These are phyloP conservation scores for Halenospora varia DNA, from an alignment of 495 filamentous ascomycete genomes.

Conservation along the genomic window DNA sequence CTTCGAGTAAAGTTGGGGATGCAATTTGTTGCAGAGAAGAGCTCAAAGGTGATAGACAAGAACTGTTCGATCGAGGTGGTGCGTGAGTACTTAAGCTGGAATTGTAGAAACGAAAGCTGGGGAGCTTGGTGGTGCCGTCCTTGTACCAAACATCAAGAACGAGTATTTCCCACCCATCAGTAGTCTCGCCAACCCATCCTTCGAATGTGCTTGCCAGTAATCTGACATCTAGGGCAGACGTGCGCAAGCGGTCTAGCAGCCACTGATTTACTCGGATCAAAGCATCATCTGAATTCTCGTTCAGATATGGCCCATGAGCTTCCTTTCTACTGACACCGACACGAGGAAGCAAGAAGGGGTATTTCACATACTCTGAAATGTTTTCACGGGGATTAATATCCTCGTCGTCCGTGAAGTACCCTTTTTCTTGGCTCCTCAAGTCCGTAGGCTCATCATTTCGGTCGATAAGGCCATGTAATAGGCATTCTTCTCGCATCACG, in stretches of 20 bases:
- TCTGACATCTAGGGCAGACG: constrained; percentile 12
- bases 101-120: not conserved
- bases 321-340: not conserved
- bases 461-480: constrained; percentile 9
- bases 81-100: not conserved
- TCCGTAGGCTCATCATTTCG: constrained; percentile 8
- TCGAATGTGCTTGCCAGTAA: constrained; percentile 14
- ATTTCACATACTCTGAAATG: constrained; percentile 10
- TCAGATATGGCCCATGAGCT: not conserved
- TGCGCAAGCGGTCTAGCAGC: constrained; percentile 6
- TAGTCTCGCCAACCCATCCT: not conserved
- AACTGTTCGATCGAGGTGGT: not conserved
- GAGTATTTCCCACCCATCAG: constrained; percentile 5
- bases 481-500: constrained; percentile 3
- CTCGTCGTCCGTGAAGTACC: constrained; percentile 1
- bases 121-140: not conserved
- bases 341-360: constrained; percentile 5
- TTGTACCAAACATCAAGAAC: constrained; percentile 13
- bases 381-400: constrained; percentile 5
- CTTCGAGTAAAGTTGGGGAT: too few species aligned
- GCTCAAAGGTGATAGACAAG: not conserved
- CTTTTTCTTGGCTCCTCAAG: constrained; percentile 4
- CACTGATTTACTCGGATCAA: constrained; percentile 10
- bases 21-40: not conserved
- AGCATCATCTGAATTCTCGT: not conserved